phyloP scores from a whole-genome alignment of 352 stramenopile species.

The Globisporangium parvum region DNA sequence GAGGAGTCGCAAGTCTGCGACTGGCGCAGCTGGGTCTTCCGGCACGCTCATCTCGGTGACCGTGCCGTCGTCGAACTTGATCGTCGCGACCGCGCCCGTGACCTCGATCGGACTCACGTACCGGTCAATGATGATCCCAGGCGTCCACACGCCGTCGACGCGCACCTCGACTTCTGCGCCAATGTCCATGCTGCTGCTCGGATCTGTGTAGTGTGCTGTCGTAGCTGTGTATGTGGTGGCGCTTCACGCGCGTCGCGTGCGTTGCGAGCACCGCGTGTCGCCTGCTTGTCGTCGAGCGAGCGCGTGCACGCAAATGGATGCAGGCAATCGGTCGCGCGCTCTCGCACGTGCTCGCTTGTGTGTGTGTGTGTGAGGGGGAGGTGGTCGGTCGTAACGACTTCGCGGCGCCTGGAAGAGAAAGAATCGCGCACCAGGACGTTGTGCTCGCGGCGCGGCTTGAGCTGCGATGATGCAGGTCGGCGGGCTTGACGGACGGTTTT shows the following conservation, averaged over 20 bases:
- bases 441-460: no score
- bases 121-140: conserved; percentile 51
- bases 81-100: conserved; percentile 39
- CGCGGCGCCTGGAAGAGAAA: not conserved
- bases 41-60: conserved; percentile 38
- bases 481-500: no score
- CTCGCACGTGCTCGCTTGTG: no score
- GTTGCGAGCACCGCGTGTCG: not conserved
- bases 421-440: no score
- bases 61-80: conserved; percentile 64
- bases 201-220: not conserved
- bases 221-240: not conserved
- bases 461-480: no score
- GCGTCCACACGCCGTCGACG: conserved; percentile 37
- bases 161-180: conserved; percentile 60
- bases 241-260: not conserved
- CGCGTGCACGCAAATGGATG: no score
- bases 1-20: conserved; percentile 25
- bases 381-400: not conserved
- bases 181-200: conserved; percentile 41
- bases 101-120: conserved; percentile 53
- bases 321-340: no score
- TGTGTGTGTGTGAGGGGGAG: no score
- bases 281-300: not conserved
- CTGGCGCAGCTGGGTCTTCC: conserved; percentile 22